A percentile compares a stretch with the other conserved stretches of the same genome.
Conservation (phyloP, 2,329 filamentous ascomycete species). For the Curvularia lunata region DNA sequence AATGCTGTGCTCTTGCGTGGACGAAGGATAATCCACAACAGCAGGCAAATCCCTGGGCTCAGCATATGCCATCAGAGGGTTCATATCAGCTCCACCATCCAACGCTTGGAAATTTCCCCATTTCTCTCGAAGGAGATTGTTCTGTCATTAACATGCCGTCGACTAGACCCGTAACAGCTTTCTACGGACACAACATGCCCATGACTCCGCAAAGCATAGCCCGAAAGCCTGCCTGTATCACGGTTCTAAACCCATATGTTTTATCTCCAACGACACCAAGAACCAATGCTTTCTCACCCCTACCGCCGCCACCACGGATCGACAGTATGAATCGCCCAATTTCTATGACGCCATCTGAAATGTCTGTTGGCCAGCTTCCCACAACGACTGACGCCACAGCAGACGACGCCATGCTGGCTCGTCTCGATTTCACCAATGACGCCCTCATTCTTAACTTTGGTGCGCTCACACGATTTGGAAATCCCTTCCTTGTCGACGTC, state of each 20-base stretch:
- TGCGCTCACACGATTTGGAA: conserved; percentile 52
- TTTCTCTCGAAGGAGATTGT: conserved; percentile 52
- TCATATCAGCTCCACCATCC: conserved; percentile 56
- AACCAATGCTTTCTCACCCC: conserved; percentile 40
- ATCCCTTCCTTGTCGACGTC: conserved; percentile 55
- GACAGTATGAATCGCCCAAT: conserved; percentile 33
- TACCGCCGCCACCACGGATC: conserved; percentile 38
- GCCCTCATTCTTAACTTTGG: conserved; percentile 54
- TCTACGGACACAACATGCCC: conserved; percentile 48
- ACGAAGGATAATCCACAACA: conserved; percentile 46
- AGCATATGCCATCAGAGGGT: conserved; percentile 47
- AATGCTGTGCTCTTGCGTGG: conserved; percentile 76
- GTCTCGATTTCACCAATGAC: conserved; percentile 53
- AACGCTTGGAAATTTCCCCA: conserved; percentile 51
- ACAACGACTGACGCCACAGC: conserved; percentile 46
- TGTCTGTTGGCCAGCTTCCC: conserved; percentile 42
- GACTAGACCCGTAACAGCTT: conserved; percentile 48
- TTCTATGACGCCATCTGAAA: conserved; percentile 43
- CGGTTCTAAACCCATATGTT: conserved; percentile 49
- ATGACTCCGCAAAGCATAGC: conserved; percentile 42
- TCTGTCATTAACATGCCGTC: conserved; percentile 48
- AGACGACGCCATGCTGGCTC: conserved; percentile 51
- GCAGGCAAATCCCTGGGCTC: conserved; percentile 48
- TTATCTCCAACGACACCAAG: conserved; percentile 45
- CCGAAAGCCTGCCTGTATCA: conserved; percentile 44